A percentile compares a stretch with the other conserved stretches of the same genome.
phyloP scores from a whole-genome alignment of 306 rosid species.

The Trifolium subterraneum region DNA sequence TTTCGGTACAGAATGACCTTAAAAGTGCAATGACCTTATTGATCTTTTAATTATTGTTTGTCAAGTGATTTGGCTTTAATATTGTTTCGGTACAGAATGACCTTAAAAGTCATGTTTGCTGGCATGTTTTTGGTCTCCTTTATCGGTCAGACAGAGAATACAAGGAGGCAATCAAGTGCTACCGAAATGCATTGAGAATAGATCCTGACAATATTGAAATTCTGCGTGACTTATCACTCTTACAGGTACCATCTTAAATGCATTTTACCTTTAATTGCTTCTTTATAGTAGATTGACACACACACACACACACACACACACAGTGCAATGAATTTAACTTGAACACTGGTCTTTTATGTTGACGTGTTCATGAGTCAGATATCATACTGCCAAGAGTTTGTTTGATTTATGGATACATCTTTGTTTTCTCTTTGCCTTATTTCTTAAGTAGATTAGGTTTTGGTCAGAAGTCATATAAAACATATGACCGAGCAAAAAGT shows the following conservation, averaged over 20 bases:
- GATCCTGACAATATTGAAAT: conserved; percentile 99
- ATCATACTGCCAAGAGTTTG: conserved; percentile 2
- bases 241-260: conserved; percentile 64
- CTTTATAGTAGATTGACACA: conserved; percentile 4
- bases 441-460: conserved; percentile 11
- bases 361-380: conserved; percentile 12
- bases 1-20: conserved; percentile 83
- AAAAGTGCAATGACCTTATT: too few species aligned
- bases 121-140: conserved; percentile 98
- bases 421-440: neutral
- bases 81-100: conserved; percentile 76
- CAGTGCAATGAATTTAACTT: conserved; percentile 6
- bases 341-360: neutral
- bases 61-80: conserved; percentile 32
- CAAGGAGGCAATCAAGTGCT: conserved; percentile 96
- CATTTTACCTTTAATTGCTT: conserved; percentile 34
- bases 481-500: conserved; percentile 1
- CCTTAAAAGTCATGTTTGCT: conserved; percentile 98
- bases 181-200: conserved; percentile 88
- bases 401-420: neutral
- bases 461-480: conserved; percentile 18
- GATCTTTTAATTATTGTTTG: conserved; percentile 29
- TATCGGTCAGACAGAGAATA: conserved; percentile 98
- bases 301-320: neutral
- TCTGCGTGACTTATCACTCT: conserved; percentile 81